A percentile compares a stretch with the other conserved stretches of the same genome.
phyloP scores from a whole-genome alignment of 1,139 yeast species.

The Pichia sp. region DNA sequence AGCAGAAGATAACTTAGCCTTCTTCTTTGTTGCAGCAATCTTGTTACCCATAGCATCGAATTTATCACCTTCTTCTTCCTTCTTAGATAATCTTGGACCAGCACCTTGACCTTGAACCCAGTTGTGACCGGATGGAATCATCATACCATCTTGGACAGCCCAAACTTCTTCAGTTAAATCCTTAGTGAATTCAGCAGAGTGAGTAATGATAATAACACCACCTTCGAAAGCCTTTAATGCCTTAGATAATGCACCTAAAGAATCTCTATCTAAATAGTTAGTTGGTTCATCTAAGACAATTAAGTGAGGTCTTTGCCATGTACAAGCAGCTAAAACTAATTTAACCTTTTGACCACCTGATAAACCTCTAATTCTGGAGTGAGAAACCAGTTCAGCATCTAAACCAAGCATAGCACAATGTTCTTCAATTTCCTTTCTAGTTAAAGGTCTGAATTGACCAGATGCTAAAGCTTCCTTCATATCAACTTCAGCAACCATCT shows the following conservation, averaged over 20 bases:
- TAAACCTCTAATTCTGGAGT: constrained; percentile 99
- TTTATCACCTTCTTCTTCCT: constrained; percentile 90
- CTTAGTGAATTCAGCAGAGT: constrained; percentile 99
- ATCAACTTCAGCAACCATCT: constrained; percentile 99
- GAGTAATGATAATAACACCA: constrained; percentile 99
- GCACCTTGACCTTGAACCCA: constrained; percentile 99
- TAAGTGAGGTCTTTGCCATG: constrained; percentile 99
- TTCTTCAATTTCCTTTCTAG: constrained; percentile 98
- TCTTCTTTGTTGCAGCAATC: constrained; percentile 94
- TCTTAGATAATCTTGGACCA: constrained; percentile 99
- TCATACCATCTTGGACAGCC: constrained; percentile 96
- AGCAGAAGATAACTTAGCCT: constrained; percentile 95
- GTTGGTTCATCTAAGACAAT: constrained; percentile 99
- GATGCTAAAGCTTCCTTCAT: constrained; percentile 99
- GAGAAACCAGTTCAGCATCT: constrained; percentile 98
- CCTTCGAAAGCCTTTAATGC: constrained; percentile 98
- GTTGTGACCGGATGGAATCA: constrained; percentile 99
- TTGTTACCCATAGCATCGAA: constrained; percentile 99
- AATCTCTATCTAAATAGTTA: constrained; percentile 98
- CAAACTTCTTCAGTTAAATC: constrained; percentile 99
- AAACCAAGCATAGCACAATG: constrained; percentile 99
- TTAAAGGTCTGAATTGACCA: constrained; percentile 99
- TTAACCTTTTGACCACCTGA: constrained; percentile 99
- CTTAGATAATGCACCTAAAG: constrained; percentile 98
- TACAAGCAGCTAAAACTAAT: constrained; percentile 99